Conservation (phyloP, 2,329 filamentous ascomycete genomes). For the Dendrostoma leiphaemia region DNA sequence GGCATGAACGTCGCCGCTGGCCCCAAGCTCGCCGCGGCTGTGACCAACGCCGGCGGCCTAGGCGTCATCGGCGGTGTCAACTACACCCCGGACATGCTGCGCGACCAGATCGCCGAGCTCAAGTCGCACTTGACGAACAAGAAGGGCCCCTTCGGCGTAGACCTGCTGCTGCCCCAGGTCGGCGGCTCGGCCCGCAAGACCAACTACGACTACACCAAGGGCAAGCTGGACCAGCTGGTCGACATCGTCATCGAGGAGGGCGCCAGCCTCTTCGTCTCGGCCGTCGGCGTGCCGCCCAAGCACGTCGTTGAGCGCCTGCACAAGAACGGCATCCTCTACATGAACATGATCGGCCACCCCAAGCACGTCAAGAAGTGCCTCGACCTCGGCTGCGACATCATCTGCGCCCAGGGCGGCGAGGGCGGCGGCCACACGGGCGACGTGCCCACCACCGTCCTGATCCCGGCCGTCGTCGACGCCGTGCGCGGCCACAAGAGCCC, state of each 20-base stretch:
- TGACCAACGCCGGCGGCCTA: slow-evolving; percentile 93
- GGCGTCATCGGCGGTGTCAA: slow-evolving; percentile 95
- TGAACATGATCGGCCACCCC: slow-evolving; percentile 99
- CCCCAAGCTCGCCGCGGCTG: slow-evolving; percentile 91
- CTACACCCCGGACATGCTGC: slow-evolving; percentile 96
- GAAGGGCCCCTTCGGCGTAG: slow-evolving; percentile 92
- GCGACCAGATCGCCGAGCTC: slow-evolving; percentile 90
- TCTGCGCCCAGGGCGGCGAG: slow-evolving; percentile 97
- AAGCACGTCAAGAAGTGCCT: slow-evolving; percentile 98
- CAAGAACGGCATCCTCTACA: slow-evolving; percentile 84
- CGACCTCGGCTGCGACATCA: slow-evolving; percentile 88
- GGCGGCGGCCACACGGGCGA: slow-evolving; percentile 96
- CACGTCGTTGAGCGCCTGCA: slow-evolving; percentile 88
- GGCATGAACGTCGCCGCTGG: slow-evolving; percentile 99
- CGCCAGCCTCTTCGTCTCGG: slow-evolving; percentile 91
- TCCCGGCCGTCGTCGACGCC: slow-evolving; percentile 84
- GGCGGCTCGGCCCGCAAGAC: slow-evolving; percentile 93
- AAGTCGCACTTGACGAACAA: slow-evolving; percentile 87
- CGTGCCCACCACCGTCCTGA: slow-evolving; percentile 87
- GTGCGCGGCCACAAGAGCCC: slow-evolving; percentile 80
- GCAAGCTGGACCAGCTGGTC: slow-evolving; percentile 88
- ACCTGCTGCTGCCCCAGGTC: slow-evolving; percentile 90
- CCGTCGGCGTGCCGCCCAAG: slow-evolving; percentile 90
- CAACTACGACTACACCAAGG: slow-evolving; percentile 99
- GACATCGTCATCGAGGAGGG: slow-evolving; percentile 91